Evolutionary conservation across 1,139 yeast genomes (phyloP).

Genomic region (Debaryomycetaceae sp.): DNA sequence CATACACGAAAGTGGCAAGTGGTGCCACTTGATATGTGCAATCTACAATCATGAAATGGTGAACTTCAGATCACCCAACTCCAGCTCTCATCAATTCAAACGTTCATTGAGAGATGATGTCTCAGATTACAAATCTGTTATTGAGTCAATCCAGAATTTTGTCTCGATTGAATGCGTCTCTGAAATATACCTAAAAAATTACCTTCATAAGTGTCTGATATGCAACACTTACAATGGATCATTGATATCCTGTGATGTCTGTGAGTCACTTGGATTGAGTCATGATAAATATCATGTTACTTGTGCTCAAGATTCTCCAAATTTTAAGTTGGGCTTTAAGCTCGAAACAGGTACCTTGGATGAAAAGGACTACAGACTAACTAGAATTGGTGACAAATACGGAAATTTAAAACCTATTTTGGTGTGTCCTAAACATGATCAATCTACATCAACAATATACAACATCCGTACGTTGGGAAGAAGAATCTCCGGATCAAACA

Average conservation of each 20-base stretch:
- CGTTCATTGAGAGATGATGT: conserved; percentile 7
- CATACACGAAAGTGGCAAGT: conserved; percentile 57
- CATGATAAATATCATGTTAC: conserved; percentile 50
- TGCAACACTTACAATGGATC: conserved; percentile 31
- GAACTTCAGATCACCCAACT: conserved; percentile 14
- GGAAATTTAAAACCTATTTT: conserved; percentile 45
- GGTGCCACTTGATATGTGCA: conserved; percentile 85
- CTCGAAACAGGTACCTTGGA: conserved; percentile 19
- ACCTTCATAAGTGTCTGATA: conserved; percentile 19
- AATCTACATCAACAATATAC: conserved; percentile 11
- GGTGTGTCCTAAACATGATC: conserved; percentile 39
- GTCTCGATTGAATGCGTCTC: conserved; percentile 30
- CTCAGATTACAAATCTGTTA: conserved; percentile 7
- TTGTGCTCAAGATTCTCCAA: conserved; percentile 57
- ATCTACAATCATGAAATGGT: conserved; percentile 38
- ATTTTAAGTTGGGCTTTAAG: conserved; percentile 45
- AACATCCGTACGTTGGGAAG: conserved; percentile 31
- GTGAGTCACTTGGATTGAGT: conserved; percentile 11
- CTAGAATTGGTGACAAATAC: conserved; percentile 23
- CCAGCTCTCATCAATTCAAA: conserved; percentile 5
- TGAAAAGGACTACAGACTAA: conserved; percentile 16
- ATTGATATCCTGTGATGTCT: conserved; percentile 27
- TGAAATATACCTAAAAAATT: conserved; percentile 22
- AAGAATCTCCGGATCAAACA: conserved; percentile 19
- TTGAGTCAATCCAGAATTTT: conserved; percentile 17